Evolutionary conservation across 257 asterid species (phyloP), one percentile per base, ranked within the genome.

Genomic region (Plectranthus barbatus): DNA sequence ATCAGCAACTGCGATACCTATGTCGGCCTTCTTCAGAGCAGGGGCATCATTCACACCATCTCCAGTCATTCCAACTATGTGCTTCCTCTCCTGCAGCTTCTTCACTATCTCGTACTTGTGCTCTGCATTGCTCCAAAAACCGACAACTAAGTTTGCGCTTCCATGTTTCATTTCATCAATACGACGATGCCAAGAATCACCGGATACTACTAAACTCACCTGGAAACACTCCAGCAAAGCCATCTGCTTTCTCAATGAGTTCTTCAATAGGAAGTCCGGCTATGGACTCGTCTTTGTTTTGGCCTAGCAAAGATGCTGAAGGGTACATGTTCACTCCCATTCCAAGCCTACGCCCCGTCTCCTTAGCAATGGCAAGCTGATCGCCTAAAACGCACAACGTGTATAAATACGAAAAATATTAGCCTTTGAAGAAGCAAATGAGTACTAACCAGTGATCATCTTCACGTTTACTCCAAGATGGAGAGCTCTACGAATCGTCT

Each of bases 21-120:
- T 90, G 47, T 90, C 97, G 4, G 97, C 97, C 82, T 87, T 87
- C 85, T 90, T 90, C 23, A 90, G 72, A 60, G 98, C 98, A 19
- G 98, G 98, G 21, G 98, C 96, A 56, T 91, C 98, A 26, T 91
- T 91, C 14, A 91, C 98, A 36, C 98, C 98, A 74, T 91, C 98
- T 23, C 98, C 98, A 0, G 98, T 91, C 98, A 91, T 91, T 45
- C 98, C 98, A 64, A 77, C 85, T 67, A 91, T 84, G 79, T 91
- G 98, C 81, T 91, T 88, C 64, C 81, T 73, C 74, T 91, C 96
- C 60, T 91, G 98, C 85, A 91, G 73, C 79, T 85, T 88, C 88
- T 88, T 91, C 78, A 91, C 98, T 4, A 91, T 91, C 74, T 91
- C 98, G 19, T 91, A 91, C 61, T 91, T 91, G 86, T 91, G 98